Evolutionary conservation across 805 yeast species (phyloP).

Genomic region (Kluyveromyces starmeri): DNA sequence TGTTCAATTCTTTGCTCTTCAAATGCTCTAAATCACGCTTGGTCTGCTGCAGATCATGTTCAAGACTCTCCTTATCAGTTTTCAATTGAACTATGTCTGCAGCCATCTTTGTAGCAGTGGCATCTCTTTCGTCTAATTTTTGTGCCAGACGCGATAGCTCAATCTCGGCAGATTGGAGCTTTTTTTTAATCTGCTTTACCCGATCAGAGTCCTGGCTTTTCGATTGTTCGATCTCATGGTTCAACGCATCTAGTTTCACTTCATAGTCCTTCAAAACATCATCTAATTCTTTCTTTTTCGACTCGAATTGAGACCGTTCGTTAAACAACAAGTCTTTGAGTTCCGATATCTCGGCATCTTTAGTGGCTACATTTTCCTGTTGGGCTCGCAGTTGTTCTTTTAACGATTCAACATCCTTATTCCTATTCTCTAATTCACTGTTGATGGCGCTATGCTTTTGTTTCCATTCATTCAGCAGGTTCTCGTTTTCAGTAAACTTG

Average conservation of each 20-base stretch:
- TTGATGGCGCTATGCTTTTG: slow-evolving; percentile 9
- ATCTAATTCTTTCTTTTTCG: not conserved
- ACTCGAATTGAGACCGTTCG: not conserved
- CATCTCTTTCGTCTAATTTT: not conserved
- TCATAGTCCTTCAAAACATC: not conserved
- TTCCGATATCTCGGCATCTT: not conserved
- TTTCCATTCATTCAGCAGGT: slow-evolving; percentile 22
- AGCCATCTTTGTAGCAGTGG: not conserved
- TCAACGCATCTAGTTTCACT: slow-evolving; percentile 5
- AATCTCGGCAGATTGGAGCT: not conserved
- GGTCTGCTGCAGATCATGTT: slow-evolving; percentile 9
- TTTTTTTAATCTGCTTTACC: not conserved
- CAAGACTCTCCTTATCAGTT: not conserved
- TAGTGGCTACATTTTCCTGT: not conserved
- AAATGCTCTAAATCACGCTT: slow-evolving; percentile 22
- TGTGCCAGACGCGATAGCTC: too few species aligned
- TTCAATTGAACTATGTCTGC: not conserved
- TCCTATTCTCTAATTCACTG: not conserved
- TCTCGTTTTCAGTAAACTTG: slow-evolving; percentile 26
- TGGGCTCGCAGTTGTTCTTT: not conserved
- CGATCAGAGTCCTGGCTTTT: slow-evolving; percentile 1
- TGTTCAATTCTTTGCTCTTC: slow-evolving; percentile 16
- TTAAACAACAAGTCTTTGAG: not conserved
- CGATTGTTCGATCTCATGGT: slow-evolving; percentile 1
- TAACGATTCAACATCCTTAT: not conserved